A percentile compares a stretch with the other conserved stretches of the same genome.
phyloP scores from a whole-genome alignment of 2,329 filamentous ascomycete species.

The Cordyceps fumosorosea region DNA sequence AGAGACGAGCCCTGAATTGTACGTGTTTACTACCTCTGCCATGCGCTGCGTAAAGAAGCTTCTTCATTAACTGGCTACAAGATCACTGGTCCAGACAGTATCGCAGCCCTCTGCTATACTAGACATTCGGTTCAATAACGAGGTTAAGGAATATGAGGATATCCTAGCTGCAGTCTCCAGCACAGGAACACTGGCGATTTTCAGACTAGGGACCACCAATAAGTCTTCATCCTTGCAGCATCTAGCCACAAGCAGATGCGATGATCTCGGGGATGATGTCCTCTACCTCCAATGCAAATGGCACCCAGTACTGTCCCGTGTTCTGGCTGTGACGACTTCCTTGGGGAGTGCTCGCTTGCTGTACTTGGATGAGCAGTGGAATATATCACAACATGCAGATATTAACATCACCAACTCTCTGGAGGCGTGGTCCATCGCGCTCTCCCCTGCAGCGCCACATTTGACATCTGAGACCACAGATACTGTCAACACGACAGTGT shows the following conservation, averaged over 20 bases:
- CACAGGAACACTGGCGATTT: slow-evolving; percentile 63
- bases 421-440: slow-evolving; percentile 69
- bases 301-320: slow-evolving; percentile 50
- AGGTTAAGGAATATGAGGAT: slow-evolving; percentile 31
- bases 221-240: slow-evolving; percentile 30
- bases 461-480: slow-evolving; percentile 9
- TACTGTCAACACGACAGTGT: slow-evolving; percentile 36
- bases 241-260: slow-evolving; percentile 38
- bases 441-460: slow-evolving; percentile 34
- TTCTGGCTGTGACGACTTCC: slow-evolving; percentile 66
- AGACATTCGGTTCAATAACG: slow-evolving; percentile 73
- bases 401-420: slow-evolving; percentile 46
- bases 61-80: slow-evolving; percentile 23
- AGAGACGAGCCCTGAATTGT: slow-evolving; percentile 38
- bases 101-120: slow-evolving; percentile 67
- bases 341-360: slow-evolving; percentile 57
- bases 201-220: slow-evolving; percentile 40
- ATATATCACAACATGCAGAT: slow-evolving; percentile 27
- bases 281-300: slow-evolving; percentile 69
- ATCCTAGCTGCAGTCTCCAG: slow-evolving; percentile 73
- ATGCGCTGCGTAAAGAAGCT: not conserved
- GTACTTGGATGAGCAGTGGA: slow-evolving; percentile 36
- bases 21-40: slow-evolving; percentile 25
- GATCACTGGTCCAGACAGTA: slow-evolving; percentile 51
- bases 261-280: slow-evolving; percentile 47